Evolutionary conservation across 1,284 basidiomycete genomes (phyloP), one percentile per base, ranked within the genome.

Genomic region (Cryptococcus sp.): DNA sequence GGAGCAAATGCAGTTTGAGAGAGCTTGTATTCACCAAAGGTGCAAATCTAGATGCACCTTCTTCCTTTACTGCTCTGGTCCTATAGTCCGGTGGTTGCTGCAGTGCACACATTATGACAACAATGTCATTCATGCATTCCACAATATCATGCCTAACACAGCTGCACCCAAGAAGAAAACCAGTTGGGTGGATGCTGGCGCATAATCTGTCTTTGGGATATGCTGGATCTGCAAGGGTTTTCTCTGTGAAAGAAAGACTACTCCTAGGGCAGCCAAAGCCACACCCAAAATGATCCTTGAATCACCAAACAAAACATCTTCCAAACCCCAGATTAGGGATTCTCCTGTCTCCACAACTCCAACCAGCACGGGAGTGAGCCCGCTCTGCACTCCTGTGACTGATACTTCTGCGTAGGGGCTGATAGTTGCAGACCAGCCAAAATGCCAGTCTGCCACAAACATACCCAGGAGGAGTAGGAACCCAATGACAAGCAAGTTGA

Each of bases 291-390:
- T 35, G 2, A 62, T 54, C 44, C 62, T 50, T 35, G 60, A 57
- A 22, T 70, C 65, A 8, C 69, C 69, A 53, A 70, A 67, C 13
- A 70, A 16, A 4, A 68, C 56, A 63, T 70, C 67, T 39, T 70
- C 69, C 11, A 60, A 40, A 5, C 50, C 57, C 63, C 65, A 66
- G 15, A 68, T 49, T 10, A 66, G 41, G 7, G 44, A 45, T 42
- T 67, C 69, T 16, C 55, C 47, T 0, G 54, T 57, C 50, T 65
- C 62, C 15, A 59, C 63, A 10, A 53, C 53, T 8, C 57, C 59
- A 3, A 67, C 62, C 20, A 67, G 39, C 3, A 61, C 52, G 13
- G 64, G 62, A 45, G 54, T 59, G 11, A 70, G 40, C 27, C 57
- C 47, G 53, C 53, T 31, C 49, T 53, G 47, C 22, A 51, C 40